phyloP scores from a whole-genome alignment of 257 asterid species.

The Gentiana macrophylla region DNA sequence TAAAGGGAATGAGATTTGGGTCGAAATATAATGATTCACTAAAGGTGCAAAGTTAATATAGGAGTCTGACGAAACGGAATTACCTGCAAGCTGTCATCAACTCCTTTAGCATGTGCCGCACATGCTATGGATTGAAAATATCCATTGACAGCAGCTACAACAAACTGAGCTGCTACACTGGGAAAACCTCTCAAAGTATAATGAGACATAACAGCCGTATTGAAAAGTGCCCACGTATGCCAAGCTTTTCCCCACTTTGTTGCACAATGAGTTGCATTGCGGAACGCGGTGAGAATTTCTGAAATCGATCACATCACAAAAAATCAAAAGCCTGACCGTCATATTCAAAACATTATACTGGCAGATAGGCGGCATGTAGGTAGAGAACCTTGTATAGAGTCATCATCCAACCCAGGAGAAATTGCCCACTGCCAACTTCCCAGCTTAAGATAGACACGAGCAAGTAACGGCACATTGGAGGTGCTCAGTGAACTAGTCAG shows the following conservation, averaged over 20 bases:
- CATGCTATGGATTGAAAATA: constrained; percentile 98
- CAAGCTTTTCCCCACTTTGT: constrained; percentile 93
- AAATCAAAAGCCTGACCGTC: too few species aligned
- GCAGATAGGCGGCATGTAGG: constrained; percentile 4
- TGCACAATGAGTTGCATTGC: constrained; percentile 78
- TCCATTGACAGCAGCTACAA: constrained; percentile 95
- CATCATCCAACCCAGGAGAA: constrained; percentile 84
- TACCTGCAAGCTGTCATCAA: constrained; percentile 98
- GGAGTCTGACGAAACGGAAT: background rate
- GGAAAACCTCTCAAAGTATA: constrained; percentile 69
- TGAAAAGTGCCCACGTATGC: constrained; percentile 99
- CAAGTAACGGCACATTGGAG: constrained; percentile 68
- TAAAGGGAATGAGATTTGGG: too few species aligned
- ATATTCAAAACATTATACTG: too few species aligned
- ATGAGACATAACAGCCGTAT: constrained; percentile 98
- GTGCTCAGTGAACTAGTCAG: constrained; percentile 48
- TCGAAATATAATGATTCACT: too few species aligned
- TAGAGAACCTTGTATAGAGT: constrained; percentile 66
- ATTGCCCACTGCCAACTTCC: constrained; percentile 98
- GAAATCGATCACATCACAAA: constrained; percentile 12
- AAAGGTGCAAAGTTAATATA: too few species aligned
- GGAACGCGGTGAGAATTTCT: constrained; percentile 87
- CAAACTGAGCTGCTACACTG: constrained; percentile 62
- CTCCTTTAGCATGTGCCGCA: constrained; percentile 96
- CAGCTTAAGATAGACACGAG: constrained; percentile 70